Evolutionary conservation across 1,284 basidiomycete species (phyloP), one percentile per base, ranked within the genome.

Genomic region (Mycena citricolor): DNA sequence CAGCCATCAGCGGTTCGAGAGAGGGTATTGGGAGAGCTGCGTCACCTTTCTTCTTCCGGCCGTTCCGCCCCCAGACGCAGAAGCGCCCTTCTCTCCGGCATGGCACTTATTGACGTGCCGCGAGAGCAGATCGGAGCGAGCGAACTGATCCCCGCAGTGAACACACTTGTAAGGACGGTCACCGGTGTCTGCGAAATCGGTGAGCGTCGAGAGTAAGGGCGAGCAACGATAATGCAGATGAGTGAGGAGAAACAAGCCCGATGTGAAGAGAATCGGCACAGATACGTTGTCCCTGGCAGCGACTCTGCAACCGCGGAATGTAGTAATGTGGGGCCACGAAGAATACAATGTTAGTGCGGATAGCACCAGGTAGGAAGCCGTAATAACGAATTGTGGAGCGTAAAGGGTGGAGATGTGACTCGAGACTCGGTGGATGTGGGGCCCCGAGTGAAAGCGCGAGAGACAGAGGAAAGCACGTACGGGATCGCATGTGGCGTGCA

Each of bases 51-150:
- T n/a, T n/a, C n/a, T n/a, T n/a, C n/a, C n/a, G n/a, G n/a, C n/a
- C n/a, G n/a, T n/a, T n/a, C n/a, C n/a, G n/a, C 28, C 25, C 14
- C 25, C 29, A 16, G 4, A 16, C 16, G 5, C 22, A 29, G 11
- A 31, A 13, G 8, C 26, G 4, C 78, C 77, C 54, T 83, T 86
- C 65, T 87, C 86, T 52, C 75, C 74, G 3, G 86, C 79, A 63
- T 94, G 91, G 52, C 90, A 91, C 59, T 94, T 94, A 67, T 93
- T 93, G 54, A 93, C 77, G 60, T 94, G 91, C 54, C 91, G 71
- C 4, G 90, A 91, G 33, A 93, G 78, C 3, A 94, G 74, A 69
- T 94, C 90, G 61, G 87, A 90, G 55, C 36, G 25, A 25, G 91
- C 91, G 61, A 94, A 94, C 63, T 90, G 85, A 65, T 93, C 84